Conservation (phyloP, 2,329 filamentous ascomycete species). For the Fusarium burgessii region DNA sequence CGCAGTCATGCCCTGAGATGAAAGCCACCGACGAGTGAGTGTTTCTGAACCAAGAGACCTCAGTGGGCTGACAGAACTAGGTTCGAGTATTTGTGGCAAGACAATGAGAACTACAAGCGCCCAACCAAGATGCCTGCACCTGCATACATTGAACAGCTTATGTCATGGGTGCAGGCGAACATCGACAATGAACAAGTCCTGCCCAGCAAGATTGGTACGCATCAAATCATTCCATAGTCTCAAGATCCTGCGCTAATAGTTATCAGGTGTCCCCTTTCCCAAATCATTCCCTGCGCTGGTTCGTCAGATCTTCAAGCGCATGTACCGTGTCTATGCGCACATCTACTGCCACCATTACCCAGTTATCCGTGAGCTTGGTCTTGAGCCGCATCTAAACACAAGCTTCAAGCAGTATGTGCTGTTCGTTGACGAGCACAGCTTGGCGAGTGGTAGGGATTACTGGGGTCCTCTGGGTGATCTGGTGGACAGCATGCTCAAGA, state of each 20-base stretch:
- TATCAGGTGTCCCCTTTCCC: constrained; percentile 87
- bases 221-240: constrained; percentile 4
- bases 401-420: constrained; percentile 99
- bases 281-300: constrained; percentile 90
- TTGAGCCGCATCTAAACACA: constrained; percentile 97
- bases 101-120: constrained; percentile 91
- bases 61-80: constrained; percentile 57
- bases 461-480: constrained; percentile 96
- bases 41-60: background rate
- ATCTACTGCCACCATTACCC: constrained; percentile 99
- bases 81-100: constrained; percentile 99
- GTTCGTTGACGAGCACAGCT: constrained; percentile 95
- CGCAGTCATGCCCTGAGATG: constrained; percentile 97
- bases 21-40: constrained; percentile 98
- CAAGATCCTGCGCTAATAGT: constrained; percentile 13
- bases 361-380: constrained; percentile 91
- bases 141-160: constrained; percentile 97
- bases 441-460: constrained; percentile 95
- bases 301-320: constrained; percentile 97
- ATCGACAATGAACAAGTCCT: constrained; percentile 97
- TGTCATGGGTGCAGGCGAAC: constrained; percentile 95
- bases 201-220: constrained; percentile 86
- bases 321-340: constrained; percentile 98
- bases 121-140: constrained; percentile 98
- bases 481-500: constrained; percentile 97